Conservation (phyloP, 2,329 filamentous ascomycete genomes). For the Alternaria sp. region DNA sequence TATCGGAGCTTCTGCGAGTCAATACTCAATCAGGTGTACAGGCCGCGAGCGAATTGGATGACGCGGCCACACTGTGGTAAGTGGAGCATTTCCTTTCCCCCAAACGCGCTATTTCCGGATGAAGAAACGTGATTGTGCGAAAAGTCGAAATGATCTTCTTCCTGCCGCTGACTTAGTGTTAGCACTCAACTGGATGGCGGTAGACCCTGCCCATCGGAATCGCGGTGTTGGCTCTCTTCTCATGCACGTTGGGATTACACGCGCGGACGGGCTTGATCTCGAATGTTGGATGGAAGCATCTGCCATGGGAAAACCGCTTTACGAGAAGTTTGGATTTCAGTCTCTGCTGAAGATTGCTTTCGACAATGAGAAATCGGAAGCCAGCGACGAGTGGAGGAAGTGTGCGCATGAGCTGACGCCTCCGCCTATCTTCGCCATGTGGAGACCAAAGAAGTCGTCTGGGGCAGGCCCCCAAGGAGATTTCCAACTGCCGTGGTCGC, state of each 20-base stretch:
- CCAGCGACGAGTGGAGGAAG: slow-evolving; percentile 42
- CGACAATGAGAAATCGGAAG: slow-evolving; percentile 30
- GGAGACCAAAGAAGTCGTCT: slow-evolving; percentile 36
- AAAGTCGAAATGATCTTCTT: neutral
- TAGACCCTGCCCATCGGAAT: slow-evolving; percentile 44
- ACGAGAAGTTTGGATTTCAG: slow-evolving; percentile 42
- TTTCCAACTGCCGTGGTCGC: slow-evolving; percentile 32
- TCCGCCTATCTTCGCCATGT: slow-evolving; percentile 39
- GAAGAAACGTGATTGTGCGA: neutral
- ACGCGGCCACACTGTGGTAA: slow-evolving; percentile 42
- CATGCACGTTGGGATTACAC: slow-evolving; percentile 42
- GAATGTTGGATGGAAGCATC: slow-evolving; percentile 50
- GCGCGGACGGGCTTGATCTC: slow-evolving; percentile 42
- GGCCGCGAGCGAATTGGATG: slow-evolving; percentile 41
- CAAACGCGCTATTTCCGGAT: slow-evolving; percentile 1
- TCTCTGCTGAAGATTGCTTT: slow-evolving; percentile 39
- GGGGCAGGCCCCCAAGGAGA: slow-evolving; percentile 18
- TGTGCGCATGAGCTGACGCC: slow-evolving; percentile 44
- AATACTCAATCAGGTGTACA: slow-evolving; percentile 44
- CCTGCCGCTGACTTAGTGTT: slow-evolving; percentile 14
- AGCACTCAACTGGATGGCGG: slow-evolving; percentile 48
- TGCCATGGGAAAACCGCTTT: slow-evolving; percentile 45
- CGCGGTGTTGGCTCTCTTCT: slow-evolving; percentile 46
- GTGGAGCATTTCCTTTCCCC: slow-evolving; percentile 16
- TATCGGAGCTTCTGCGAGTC: slow-evolving; percentile 41